Conservation (phyloP, 805 yeast species). For the Saturnispora silvae region DNA sequence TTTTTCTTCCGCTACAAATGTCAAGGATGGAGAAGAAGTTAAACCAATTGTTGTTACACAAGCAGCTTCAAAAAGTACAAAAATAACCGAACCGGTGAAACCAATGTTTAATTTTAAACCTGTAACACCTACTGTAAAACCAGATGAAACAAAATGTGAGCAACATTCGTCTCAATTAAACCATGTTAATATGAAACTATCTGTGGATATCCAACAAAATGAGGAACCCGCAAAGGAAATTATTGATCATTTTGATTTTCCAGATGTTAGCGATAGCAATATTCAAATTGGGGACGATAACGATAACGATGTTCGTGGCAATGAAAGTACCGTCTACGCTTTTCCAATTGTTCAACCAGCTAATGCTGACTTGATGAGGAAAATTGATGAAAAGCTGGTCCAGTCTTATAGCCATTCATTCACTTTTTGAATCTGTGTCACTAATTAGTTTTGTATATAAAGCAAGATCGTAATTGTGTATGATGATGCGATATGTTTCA, state of each 20-base stretch:
- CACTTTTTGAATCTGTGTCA: not conserved
- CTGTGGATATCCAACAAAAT: no score
- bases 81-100: no score
- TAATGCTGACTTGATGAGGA: not conserved
- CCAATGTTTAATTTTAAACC: no score
- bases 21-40: not conserved
- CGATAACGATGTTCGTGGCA: not conserved
- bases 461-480: no score
- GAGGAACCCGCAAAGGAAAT: not conserved
- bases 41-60: not conserved
- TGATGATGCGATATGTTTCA: no score
- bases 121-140: no score
- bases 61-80: no score
- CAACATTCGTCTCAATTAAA: no score
- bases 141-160: no score
- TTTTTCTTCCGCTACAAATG: not conserved
- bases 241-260: conserved; percentile 8
- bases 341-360: conserved; percentile 4
- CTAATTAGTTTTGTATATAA: not conserved
- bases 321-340: not conserved
- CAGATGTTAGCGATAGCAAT: conserved; percentile 7
- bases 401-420: conserved; percentile 2
- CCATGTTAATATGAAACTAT: no score
- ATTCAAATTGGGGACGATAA: not conserved
- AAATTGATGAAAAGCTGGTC: conserved; percentile 3